Evolutionary conservation across 768 basidiomycete genomes (phyloP).

Genomic region (Crassisporium funariophilum): DNA sequence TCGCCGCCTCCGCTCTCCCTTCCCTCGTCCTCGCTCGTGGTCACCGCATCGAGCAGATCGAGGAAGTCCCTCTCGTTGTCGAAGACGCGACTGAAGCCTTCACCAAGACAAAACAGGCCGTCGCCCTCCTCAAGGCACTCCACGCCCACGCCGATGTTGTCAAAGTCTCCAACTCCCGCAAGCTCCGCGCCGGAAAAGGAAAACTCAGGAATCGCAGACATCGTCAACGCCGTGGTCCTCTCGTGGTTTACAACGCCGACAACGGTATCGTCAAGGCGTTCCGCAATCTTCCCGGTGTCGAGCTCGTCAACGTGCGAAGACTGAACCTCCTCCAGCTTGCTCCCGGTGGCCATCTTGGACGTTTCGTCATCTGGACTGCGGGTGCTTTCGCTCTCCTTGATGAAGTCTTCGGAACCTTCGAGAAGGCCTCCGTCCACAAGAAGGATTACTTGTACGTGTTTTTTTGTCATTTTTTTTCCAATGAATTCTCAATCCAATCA

Average conservation of each 20-base stretch:
- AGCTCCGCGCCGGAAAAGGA: conserved; percentile 95
- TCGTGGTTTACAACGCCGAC: conserved; percentile 96
- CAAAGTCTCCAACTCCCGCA: conserved; percentile 97
- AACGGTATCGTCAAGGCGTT: conserved; percentile 97
- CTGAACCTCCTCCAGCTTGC: conserved; percentile 99
- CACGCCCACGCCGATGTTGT: conserved; percentile 90
- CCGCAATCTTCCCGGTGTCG: conserved; percentile 98
- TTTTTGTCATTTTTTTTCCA: not conserved
- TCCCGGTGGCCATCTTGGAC: conserved; percentile 98
- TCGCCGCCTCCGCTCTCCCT: conserved; percentile 96
- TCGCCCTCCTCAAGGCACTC: conserved; percentile 87
- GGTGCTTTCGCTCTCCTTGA: conserved; percentile 91
- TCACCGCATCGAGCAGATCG: conserved; percentile 96
- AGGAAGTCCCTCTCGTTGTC: conserved; percentile 95
- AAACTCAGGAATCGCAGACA: conserved; percentile 97
- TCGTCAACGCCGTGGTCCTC: conserved; percentile 95
- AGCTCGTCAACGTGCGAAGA: conserved; percentile 90
- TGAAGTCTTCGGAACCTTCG: conserved; percentile 93
- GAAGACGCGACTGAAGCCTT: conserved; percentile 78
- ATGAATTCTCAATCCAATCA: not conserved
- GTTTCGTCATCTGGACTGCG: conserved; percentile 99
- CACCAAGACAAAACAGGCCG: conserved; percentile 96
- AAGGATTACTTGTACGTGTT: conserved; percentile 78
- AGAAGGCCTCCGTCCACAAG: conserved; percentile 84
- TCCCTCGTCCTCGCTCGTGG: conserved; percentile 99